These are phyloP conservation scores for Fusarium nisikadoi DNA, from an alignment of 2,329 filamentous ascomycete genomes.

Conservation along the genomic window DNA sequence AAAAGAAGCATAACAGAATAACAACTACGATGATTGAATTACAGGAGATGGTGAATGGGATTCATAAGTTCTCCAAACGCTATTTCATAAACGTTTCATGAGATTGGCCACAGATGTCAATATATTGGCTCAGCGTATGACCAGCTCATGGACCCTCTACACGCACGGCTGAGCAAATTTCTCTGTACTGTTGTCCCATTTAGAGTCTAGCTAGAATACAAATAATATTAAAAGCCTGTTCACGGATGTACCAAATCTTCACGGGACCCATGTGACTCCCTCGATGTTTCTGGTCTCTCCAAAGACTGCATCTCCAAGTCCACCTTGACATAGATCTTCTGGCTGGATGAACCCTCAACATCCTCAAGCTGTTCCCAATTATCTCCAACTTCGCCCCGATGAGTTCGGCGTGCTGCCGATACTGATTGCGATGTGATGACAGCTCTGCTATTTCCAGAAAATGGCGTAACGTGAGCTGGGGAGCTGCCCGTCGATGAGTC, in stretches of 20 bases:
- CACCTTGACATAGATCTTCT: slow-evolving; percentile 14
- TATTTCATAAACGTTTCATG: accelerated
- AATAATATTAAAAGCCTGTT: not conserved
- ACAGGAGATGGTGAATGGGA: accelerated
- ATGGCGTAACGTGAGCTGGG: slow-evolving; percentile 5
- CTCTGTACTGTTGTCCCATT: slow-evolving; percentile 8
- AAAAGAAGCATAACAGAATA: not conserved
- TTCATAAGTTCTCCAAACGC: accelerated
- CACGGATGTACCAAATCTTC: not conserved
- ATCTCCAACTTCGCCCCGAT: not conserved
- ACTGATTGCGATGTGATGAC: not conserved
- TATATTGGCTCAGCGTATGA: accelerated
- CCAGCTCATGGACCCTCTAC: not conserved
- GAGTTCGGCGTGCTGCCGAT: not conserved
- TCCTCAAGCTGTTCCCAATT: slow-evolving; percentile 16
- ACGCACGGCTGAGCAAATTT: not conserved
- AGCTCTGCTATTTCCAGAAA: not conserved
- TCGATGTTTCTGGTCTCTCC: not conserved
- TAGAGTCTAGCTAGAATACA: not conserved
- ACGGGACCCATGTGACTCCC: not conserved
- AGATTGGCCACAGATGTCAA: accelerated
- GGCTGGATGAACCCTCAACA: not conserved
- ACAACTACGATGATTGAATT: not conserved
- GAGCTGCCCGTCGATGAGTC: not conserved
- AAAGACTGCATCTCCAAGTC: slow-evolving; percentile 11